Evolutionary conservation across 2,329 filamentous ascomycete species (phyloP).

Genomic region (Emmonsiellopsis sp.): DNA sequence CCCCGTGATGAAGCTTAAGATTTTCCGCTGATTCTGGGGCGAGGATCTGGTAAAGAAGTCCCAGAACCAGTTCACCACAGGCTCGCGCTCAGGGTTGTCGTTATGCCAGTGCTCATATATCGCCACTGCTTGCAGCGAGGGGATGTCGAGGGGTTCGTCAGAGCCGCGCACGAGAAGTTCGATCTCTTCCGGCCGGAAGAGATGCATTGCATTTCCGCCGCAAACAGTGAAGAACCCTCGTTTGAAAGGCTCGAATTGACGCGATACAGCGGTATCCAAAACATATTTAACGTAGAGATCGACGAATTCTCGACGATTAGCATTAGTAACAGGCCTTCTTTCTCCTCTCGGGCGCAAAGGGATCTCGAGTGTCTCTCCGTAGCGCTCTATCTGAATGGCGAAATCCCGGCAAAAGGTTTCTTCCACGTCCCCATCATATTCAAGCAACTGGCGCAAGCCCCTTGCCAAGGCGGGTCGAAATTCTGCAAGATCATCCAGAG

Average conservation of each 20-base stretch:
- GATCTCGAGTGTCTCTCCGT: constrained; percentile 56
- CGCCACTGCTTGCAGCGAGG: constrained; percentile 64
- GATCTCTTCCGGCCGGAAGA: constrained; percentile 87
- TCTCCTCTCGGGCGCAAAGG: constrained; percentile 69
- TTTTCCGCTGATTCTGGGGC: constrained; percentile 61
- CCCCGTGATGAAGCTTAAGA: constrained; percentile 80
- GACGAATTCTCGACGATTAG: constrained; percentile 77
- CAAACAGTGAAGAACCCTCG: constrained; percentile 89
- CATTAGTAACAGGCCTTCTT: constrained; percentile 66
- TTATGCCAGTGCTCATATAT: constrained; percentile 71
- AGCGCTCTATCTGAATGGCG: constrained; percentile 64
- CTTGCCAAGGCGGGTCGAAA: constrained; percentile 66
- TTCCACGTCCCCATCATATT: constrained; percentile 77
- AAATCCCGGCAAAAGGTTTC: constrained; percentile 74
- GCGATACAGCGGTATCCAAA: constrained; percentile 64
- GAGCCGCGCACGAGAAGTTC: constrained; percentile 78
- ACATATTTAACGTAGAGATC: constrained; percentile 73
- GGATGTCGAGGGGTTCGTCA: constrained; percentile 72
- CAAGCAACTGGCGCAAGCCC: constrained; percentile 65
- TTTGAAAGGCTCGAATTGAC: constrained; percentile 90
- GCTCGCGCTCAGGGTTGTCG: constrained; percentile 46
- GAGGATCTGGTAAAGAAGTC: constrained; percentile 60
- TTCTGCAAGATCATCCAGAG: constrained; percentile 72
- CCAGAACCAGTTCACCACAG: constrained; percentile 81
- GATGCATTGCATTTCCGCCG: constrained; percentile 73